phyloP scores from a whole-genome alignment of 306 rosid genomes.

The Sindora glabra region DNA sequence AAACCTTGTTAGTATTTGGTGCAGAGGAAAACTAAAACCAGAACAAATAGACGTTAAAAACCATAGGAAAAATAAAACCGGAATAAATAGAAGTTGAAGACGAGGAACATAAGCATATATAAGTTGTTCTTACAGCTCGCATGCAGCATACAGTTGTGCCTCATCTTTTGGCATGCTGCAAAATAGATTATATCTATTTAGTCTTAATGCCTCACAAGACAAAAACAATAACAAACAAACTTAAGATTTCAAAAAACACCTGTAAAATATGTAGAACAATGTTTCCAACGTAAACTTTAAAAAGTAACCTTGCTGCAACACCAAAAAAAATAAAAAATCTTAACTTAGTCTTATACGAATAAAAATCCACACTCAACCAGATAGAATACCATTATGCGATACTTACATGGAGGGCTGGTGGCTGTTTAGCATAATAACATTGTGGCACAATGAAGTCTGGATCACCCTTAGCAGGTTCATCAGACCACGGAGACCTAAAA shows the following conservation, averaged over 20 bases:
- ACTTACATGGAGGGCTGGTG: slow-evolving; percentile 74
- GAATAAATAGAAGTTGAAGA: too few species aligned
- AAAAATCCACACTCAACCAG: not conserved
- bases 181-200: not conserved
- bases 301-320: slow-evolving; percentile 71
- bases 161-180: slow-evolving; percentile 97
- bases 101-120: not conserved
- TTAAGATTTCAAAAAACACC: slow-evolving; percentile 40
- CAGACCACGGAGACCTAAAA: slow-evolving; percentile 99
- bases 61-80: too few species aligned
- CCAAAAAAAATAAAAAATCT: not conserved
- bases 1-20: slow-evolving; percentile 4
- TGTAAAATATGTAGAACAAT: slow-evolving; percentile 87
- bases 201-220: not conserved
- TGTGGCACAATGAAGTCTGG: slow-evolving; percentile 84
- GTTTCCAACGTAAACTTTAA: slow-evolving; percentile 71
- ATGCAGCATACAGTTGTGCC: slow-evolving; percentile 80
- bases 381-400: too few species aligned
- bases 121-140: slow-evolving; percentile 78
- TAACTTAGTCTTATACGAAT: not conserved
- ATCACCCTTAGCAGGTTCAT: slow-evolving; percentile 91
- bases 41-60: too few species aligned
- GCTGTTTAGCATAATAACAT: slow-evolving; percentile 74
- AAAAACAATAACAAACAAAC: not conserved
- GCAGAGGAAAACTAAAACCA: too few species aligned